These are phyloP conservation scores for Fusarium sambucinum DNA, from an alignment of 2,329 filamentous ascomycete genomes.

Conservation along the genomic window DNA sequence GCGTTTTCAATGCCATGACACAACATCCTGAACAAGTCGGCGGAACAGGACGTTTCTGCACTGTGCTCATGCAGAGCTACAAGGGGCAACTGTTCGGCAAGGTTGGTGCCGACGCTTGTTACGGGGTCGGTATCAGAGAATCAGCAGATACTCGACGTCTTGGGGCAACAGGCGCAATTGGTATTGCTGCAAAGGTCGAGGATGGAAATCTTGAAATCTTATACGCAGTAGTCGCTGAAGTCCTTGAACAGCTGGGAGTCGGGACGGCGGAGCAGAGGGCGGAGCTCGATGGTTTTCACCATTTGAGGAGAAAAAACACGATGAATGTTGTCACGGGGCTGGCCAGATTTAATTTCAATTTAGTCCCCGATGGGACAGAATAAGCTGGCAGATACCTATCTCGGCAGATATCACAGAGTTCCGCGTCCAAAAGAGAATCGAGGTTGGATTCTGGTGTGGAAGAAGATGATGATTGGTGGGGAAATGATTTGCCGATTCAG, in stretches of 20 bases:
- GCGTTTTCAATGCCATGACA: conserved; percentile 59
- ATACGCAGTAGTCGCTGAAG: conserved; percentile 58
- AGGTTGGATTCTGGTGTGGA: neutral
- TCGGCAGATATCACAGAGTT: neutral
- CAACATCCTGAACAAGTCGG: conserved; percentile 58
- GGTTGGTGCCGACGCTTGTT: conserved; percentile 62
- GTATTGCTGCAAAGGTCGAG: conserved; percentile 62
- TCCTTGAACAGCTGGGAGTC: conserved; percentile 58
- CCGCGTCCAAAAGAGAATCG: neutral
- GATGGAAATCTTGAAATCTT: conserved; percentile 60
- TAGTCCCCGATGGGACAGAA: neutral
- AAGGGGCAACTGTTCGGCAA: conserved; percentile 58
- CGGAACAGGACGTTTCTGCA: conserved; percentile 62
- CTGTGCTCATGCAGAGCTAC: conserved; percentile 57
- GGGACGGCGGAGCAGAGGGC: conserved; percentile 49
- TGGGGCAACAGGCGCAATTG: conserved; percentile 55
- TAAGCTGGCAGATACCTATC: neutral
- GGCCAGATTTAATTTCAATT: conserved; percentile 34
- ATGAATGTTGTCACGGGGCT: conserved; percentile 54
- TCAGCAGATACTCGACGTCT: conserved; percentile 53
- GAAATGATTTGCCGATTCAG: conserved; percentile 4
- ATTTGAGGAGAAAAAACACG: conserved; percentile 54
- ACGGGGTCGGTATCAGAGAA: conserved; percentile 58
- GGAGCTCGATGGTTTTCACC: conserved; percentile 51
- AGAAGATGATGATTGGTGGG: conserved; percentile 19